Evolutionary conservation across 2,329 filamentous ascomycete species (phyloP), one percentile per base, ranked within the genome.

Genomic region (Sporothrix mexicana): DNA sequence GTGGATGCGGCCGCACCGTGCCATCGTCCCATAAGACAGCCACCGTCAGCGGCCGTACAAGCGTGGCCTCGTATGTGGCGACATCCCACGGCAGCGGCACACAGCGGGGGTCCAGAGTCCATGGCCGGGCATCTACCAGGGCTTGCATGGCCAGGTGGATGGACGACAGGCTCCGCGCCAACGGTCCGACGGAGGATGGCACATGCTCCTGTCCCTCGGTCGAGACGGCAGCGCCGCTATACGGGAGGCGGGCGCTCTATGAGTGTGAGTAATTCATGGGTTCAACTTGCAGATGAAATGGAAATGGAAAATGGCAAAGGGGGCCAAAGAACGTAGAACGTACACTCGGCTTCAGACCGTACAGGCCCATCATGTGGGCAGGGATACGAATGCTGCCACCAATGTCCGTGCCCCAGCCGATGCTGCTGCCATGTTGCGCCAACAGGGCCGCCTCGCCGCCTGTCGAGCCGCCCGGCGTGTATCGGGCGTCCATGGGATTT

Each of bases 51-150:
- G 67, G 68, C 5, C 68, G 71, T 0, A 0, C 75, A 51, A 88
- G 80, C 0, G 87, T 78, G 0, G 83, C 86, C 23, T 90, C 84
- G 0, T 73, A 75, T 13, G 12, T 7, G 41, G 62, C 36, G n/a
- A 57, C 55, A 0, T 55, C 3, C 75, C 75, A 94, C 0, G 91
- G 91, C 0, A 93, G 82, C n/a, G 92, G 89, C 88, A 80, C 0
- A 90, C 89, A 1, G 89, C 81, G 0, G 90, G 91, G 78, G n/a
- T 93, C 92, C 84, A 83, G 74, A 86, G 81, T 0, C 92, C 91
- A 93, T 0, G 92, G 92, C 68, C 10, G 76, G 23, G 85, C 84
- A 10, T 82, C 83, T 0, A 93, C 80, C 1, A 93, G 78, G 0
- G 85, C 81, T 76, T 88, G 85, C 3, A 89, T 84, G 1, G 69